Base-by-base conservation (phyloP, 2,329 filamentous ascomycete genomes). In the Penicillium brevicompactum region DNA sequence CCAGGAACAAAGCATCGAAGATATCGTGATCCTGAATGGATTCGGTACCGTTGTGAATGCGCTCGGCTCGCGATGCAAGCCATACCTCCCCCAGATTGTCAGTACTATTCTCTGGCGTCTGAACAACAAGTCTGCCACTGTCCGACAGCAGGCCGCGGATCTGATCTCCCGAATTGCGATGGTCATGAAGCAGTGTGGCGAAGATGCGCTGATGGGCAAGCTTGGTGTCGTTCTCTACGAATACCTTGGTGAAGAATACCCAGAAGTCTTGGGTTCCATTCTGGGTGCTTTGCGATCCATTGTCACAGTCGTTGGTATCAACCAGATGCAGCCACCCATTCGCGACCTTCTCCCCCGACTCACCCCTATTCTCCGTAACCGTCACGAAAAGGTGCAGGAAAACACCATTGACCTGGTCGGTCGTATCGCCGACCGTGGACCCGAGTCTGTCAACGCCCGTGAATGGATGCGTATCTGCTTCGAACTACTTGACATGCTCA, bases 401-500 rank as follows among this genome's bases (percentile, higher is more conserved):
- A 99, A 99, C 76, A 97, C 94, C 0, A 97, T 99, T 67, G 94
- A 99, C 73, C 83, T 99, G 2, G 94, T 99, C 18, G 94, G 94
- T 53, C 93, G 94, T 81, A 97, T 99, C 66, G 94, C 95, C 14
- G 94, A 99, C 76, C 90, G 94, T 63, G 95, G 94, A 1, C 92
- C 94, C 1, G 94, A 99, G 75, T 93, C 90, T 60, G 94, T 99
- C 71, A 96, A 96, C 70, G 92, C 94, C 13, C 86, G 94, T 69
- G 94, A 99, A 76, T 99, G 94, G 94, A 99, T 99, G 95, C 88
- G 94, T 72, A 99, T 99, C 73, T 99, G 94, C 78, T 99, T 99
- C 75, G 94, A 99, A 79, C 82, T 99, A 51, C 86, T 99, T 30
- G 94, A 99, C 77, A 99, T 99, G 94, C 85, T 99, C 68, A 99